Evolutionary conservation across 306 rosid species (phyloP).

Genomic region (Gastrolobium villosum): DNA sequence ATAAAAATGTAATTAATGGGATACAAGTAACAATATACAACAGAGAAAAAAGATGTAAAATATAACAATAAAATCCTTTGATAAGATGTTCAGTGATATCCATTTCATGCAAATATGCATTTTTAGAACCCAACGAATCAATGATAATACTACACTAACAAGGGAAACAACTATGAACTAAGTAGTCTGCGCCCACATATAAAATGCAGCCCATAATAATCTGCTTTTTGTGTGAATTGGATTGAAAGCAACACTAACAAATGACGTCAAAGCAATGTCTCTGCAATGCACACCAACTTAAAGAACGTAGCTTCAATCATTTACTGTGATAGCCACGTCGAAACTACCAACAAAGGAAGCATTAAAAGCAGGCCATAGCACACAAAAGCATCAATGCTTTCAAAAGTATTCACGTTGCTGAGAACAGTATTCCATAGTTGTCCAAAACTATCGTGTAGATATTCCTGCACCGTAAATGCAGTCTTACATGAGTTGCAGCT

Average conservation of each 20-base stretch:
- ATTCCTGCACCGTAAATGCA: slow-evolving; percentile 59
- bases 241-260: slow-evolving; percentile 19
- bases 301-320: slow-evolving; percentile 19
- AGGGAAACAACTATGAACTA: neutral
- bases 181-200: neutral
- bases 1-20: too few relatives aligned
- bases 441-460: slow-evolving; percentile 49
- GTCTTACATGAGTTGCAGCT: slow-evolving; percentile 44
- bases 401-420: slow-evolving; percentile 53
- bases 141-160: too few relatives aligned
- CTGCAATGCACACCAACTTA: neutral
- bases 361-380: slow-evolving; percentile 69
- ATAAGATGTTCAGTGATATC: neutral
- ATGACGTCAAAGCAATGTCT: slow-evolving; percentile 20
- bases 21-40: too few relatives aligned
- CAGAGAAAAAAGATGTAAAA: too few relatives aligned
- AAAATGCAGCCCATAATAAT: slow-evolving; percentile 4
- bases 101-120: neutral
- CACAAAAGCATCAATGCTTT: slow-evolving; percentile 73
- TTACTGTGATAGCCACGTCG: slow-evolving; percentile 65
- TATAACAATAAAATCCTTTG: neutral
- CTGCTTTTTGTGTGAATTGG: slow-evolving; percentile 18
- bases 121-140: neutral
- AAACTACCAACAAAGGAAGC: slow-evolving; percentile 72
- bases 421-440: slow-evolving; percentile 57